phyloP scores from a whole-genome alignment of 208 protist species.

The Zelonia costaricensis region DNA sequence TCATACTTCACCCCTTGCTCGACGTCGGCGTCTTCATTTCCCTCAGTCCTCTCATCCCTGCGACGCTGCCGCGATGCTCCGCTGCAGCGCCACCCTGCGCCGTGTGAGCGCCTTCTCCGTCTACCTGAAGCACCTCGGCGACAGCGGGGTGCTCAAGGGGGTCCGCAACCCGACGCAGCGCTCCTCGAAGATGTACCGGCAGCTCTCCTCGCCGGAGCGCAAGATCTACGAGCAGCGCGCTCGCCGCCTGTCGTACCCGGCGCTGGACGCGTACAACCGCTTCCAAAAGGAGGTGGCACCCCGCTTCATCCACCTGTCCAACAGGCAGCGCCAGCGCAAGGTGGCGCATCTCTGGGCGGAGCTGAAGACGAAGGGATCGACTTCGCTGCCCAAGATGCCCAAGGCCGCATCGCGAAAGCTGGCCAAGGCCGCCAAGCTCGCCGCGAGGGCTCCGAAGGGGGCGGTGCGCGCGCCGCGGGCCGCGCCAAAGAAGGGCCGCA shows the following conservation, averaged over 20 bases:
- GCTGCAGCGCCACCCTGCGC: slow-evolving; percentile 29
- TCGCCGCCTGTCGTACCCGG: slow-evolving; percentile 43
- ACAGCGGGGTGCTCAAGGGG: slow-evolving; percentile 33
- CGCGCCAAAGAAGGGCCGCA: too few species aligned
- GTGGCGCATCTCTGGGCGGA: slow-evolving; percentile 68
- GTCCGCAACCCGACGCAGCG: slow-evolving; percentile 11
- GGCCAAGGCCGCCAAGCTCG: slow-evolving; percentile 20
- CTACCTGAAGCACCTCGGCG: slow-evolving; percentile 52
- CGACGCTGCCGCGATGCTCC: slow-evolving; percentile 36
- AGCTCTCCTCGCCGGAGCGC: slow-evolving; percentile 43
- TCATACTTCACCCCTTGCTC: too few species aligned
- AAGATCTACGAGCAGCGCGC: slow-evolving; percentile 43
- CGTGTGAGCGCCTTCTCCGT: slow-evolving; percentile 69
- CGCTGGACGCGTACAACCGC: slow-evolving; percentile 71
- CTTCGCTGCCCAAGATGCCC: slow-evolving; percentile 24
- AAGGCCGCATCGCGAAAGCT: slow-evolving; percentile 36
- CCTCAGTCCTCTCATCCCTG: too few species aligned
- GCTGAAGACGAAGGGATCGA: slow-evolving; percentile 45
- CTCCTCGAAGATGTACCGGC: slow-evolving; percentile 41
- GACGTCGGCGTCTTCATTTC: too few species aligned
- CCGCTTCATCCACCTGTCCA: slow-evolving; percentile 54
- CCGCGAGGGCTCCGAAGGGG: too few species aligned
- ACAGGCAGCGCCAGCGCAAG: slow-evolving; percentile 63
- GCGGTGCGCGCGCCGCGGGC: too few species aligned
- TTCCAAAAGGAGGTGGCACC: slow-evolving; percentile 65